Base-by-base conservation (phyloP, 768 basidiomycete genomes). In the Russula sp. region DNA sequence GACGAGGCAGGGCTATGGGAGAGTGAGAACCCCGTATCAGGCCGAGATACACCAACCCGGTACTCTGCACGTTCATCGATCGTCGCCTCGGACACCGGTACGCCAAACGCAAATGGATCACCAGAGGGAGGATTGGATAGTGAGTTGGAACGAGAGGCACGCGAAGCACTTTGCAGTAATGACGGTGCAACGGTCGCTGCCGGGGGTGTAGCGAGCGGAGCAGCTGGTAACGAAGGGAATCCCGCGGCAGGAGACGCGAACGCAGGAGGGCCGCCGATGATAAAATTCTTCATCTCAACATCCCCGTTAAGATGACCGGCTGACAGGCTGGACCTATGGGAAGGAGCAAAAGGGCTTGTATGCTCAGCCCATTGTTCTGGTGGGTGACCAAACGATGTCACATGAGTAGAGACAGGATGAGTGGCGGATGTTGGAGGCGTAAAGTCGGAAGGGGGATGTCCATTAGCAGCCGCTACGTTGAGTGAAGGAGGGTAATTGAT, bases 281-380 rank as follows among this genome's bases (percentile, higher is more conserved):
- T 56, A 10, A 61, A 51, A 53, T 61, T 61, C 49, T 65, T 65
- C 63, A 66, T 58, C 45, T 65, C 63, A 36, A 66, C 47, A 57
- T 57, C 66, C 52, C 63, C 61, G 59, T 55, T 50, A 59, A 61
- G 47, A 53, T 71, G 69, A 61, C 62, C 63, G 14, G 56, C 59
- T 8, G 73, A 73, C n/a, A 73, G 63, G 2, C 71, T 62, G 53
- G 73, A 70, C 35, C 70, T 71, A 68, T 74, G 75, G 22, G 63
- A 55, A 25, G 56, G 48, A 32, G 39, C 29, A 61, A 61, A 61
- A n/a, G 56, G 35, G 8, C 35, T 55, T 22, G 66, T 8, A 56
- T 66, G 59, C 5, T 55, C 59, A 10, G 38, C 35, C 66, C 64
- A 66, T 3, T 54, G 10, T 43, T 69, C 50, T 65, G 69, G 49